These are phyloP conservation scores for Candida coquimbonensis DNA, from an alignment of 805 yeast genomes.

Conservation along the genomic window DNA sequence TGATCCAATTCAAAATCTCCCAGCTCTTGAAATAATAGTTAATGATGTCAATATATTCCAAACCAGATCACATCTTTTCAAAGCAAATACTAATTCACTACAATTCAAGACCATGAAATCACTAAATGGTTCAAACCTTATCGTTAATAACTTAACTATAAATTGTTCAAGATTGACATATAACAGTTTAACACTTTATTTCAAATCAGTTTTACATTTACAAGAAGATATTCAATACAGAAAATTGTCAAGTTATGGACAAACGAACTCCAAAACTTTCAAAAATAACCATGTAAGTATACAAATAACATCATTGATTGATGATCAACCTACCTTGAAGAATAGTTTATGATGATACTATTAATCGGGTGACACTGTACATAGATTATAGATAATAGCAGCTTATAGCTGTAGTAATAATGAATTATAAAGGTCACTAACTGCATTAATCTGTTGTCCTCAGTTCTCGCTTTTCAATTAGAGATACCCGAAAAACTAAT, in stretches of 20 bases:
- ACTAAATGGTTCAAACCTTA: not conserved
- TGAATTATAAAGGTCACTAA: too few species aligned
- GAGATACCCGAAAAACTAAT: not conserved
- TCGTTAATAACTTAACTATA: not conserved
- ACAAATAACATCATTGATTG: not conserved
- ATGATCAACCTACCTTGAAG: too few species aligned
- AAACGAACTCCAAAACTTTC: conserved; percentile 1
- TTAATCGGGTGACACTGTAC: too few species aligned
- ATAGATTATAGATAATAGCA: too few species aligned
- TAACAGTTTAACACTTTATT: conserved; percentile 2
- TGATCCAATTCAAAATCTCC: not conserved
- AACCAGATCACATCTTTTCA: not conserved
- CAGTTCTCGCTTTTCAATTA: too few species aligned
- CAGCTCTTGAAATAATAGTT: not conserved
- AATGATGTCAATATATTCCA: not conserved
- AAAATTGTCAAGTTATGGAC: not conserved
- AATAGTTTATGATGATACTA: too few species aligned
- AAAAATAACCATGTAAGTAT: not conserved
- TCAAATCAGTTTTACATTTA: conserved; percentile 1
- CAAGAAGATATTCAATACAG: not conserved
- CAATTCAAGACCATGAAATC: not conserved
- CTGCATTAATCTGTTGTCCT: too few species aligned
- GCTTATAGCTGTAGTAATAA: too few species aligned
- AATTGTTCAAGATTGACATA: conserved; percentile 4
- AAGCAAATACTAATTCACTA: not conserved